These are phyloP conservation scores for Epichloe gansuensis DNA, from an alignment of 2,329 filamentous ascomycete genomes.

Conservation along the genomic window DNA sequence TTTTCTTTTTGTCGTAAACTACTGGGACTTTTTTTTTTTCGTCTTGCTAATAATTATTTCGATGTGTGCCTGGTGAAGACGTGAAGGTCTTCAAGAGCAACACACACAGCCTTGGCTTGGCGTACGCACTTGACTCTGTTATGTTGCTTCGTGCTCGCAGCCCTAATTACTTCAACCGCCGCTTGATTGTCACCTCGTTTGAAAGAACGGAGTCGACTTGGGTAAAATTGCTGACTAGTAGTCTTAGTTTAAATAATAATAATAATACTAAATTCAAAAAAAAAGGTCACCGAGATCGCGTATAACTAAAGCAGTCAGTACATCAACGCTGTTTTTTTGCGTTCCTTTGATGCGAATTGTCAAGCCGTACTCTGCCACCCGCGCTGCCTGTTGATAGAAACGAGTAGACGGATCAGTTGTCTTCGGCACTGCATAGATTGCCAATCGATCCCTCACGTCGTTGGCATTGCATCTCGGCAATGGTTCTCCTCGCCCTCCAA, in stretches of 20 bases:
- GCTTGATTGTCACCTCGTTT: not conserved
- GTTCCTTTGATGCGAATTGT: too few relatives aligned
- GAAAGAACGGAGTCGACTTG: not conserved
- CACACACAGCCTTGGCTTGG: not conserved
- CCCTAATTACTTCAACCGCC: not conserved
- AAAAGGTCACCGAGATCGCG: not conserved
- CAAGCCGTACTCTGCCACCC: too few relatives aligned
- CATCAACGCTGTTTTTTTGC: too few relatives aligned
- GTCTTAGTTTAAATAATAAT: too few relatives aligned
- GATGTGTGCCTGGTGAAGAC: too few relatives aligned
- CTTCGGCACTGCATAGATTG: too few relatives aligned
- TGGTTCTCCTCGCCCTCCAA: too few relatives aligned
- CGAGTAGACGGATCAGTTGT: too few relatives aligned
- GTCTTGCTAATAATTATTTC: not conserved
- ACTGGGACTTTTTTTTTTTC: not conserved
- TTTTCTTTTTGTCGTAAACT: not conserved
- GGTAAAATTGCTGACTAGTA: not conserved
- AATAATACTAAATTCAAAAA: not conserved
- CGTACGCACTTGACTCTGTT: not conserved
- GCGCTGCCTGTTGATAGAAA: too few relatives aligned
- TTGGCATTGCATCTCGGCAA: too few relatives aligned
- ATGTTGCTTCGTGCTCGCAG: not conserved
- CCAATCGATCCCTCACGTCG: too few relatives aligned
- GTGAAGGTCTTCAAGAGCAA: not conserved
- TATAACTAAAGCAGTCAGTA: too few relatives aligned